phyloP scores from a whole-genome alignment of 2,329 filamentous ascomycete genomes.

The Ophiocordyceps unilateralis region DNA sequence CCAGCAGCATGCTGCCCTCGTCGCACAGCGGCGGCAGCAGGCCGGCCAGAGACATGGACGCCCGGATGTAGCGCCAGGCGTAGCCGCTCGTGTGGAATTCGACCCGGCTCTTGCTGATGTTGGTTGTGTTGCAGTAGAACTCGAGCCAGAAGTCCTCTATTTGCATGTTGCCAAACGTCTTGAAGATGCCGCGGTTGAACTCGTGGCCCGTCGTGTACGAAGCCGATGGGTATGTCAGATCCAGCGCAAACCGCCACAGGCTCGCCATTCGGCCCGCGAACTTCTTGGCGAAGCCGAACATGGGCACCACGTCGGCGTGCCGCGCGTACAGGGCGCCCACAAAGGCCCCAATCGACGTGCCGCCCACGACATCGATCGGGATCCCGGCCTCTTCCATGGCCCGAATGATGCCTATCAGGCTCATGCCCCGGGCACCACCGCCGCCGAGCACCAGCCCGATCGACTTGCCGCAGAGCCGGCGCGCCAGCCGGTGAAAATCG shows the following conservation, averaged over 20 bases:
- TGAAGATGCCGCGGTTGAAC: slow-evolving; percentile 98
- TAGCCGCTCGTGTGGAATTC: slow-evolving; percentile 95
- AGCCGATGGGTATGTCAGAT: slow-evolving; percentile 87
- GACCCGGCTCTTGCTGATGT: slow-evolving; percentile 82
- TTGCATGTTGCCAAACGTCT: slow-evolving; percentile 89
- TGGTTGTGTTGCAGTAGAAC: slow-evolving; percentile 98
- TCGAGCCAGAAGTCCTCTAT: slow-evolving; percentile 99
- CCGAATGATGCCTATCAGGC: slow-evolving; percentile 85
- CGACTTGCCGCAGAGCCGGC: slow-evolving; percentile 81
- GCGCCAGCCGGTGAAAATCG: slow-evolving; percentile 84
- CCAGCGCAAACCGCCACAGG: slow-evolving; percentile 94
- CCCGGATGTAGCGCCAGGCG: slow-evolving; percentile 90
- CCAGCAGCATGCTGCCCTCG: slow-evolving; percentile 89
- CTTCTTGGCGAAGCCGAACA: slow-evolving; percentile 93
- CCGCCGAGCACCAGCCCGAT: slow-evolving; percentile 89
- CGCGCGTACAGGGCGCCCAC: slow-evolving; percentile 90
- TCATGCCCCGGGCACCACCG: slow-evolving; percentile 79
- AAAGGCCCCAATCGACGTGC: slow-evolving; percentile 91
- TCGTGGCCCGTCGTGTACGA: slow-evolving; percentile 98
- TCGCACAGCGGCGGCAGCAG: slow-evolving; percentile 87
- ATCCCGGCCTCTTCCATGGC: slow-evolving; percentile 93
- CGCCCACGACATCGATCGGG: slow-evolving; percentile 86
- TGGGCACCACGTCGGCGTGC: slow-evolving; percentile 90
- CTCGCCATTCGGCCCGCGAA: slow-evolving; percentile 98
- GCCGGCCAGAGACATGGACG: slow-evolving; percentile 91